A percentile compares a stretch with the other conserved stretches of the same genome.
phyloP scores from a whole-genome alignment of 768 basidiomycete species.

The Cystofilobasidium bisporidii region DNA sequence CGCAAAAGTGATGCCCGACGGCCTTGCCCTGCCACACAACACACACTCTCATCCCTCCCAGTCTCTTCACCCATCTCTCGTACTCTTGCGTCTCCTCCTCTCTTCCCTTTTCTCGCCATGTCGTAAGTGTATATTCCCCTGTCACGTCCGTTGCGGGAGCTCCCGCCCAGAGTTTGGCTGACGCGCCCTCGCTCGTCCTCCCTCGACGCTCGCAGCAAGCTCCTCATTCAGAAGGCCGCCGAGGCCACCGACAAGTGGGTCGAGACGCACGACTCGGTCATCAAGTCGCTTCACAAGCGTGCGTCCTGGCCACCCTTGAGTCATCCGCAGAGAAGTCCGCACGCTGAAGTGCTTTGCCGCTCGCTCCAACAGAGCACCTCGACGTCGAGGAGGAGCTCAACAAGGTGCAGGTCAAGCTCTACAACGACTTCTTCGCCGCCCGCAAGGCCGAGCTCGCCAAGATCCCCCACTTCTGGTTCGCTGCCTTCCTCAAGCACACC shows the following conservation, averaged over 20 bases:
- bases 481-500: constrained; percentile 16
- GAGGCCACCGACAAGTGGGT: constrained; percentile 15
- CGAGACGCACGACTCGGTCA: constrained; percentile 6
- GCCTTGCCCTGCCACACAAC: too few relatives aligned
- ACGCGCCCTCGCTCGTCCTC: too few relatives aligned
- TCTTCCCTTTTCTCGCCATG: too few relatives aligned
- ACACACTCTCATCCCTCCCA: too few relatives aligned
- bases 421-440: constrained; percentile 8
- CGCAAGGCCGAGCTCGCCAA: constrained; percentile 10
- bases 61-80: too few relatives aligned
- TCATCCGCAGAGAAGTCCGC: too few relatives aligned
- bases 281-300: constrained; percentile 13
- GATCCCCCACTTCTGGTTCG: constrained; percentile 27
- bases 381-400: constrained; percentile 8
- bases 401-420: constrained; percentile 3
- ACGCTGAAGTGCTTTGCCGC: too few relatives aligned
- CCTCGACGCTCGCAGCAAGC: neutral
- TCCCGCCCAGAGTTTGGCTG: too few relatives aligned
- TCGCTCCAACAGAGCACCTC: neutral
- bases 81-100: too few relatives aligned
- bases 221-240: constrained; percentile 4
- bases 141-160: too few relatives aligned
- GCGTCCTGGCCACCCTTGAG: neutral
- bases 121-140: too few relatives aligned
- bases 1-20: too few relatives aligned